phyloP scores from a whole-genome alignment of 441 rosid species.

The Corymbia calophylla region DNA sequence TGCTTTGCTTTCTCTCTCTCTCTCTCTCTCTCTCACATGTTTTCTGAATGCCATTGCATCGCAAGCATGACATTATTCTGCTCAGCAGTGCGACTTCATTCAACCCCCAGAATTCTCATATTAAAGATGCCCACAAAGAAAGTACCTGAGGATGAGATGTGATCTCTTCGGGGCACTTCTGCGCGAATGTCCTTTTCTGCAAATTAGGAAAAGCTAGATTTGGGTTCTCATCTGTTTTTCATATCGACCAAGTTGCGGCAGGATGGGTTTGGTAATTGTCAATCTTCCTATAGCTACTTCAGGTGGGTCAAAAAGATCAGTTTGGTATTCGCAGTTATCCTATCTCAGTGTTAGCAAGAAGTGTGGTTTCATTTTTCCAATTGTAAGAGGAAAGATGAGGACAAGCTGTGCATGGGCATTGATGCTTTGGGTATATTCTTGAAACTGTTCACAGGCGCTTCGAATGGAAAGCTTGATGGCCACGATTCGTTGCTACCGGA shows the following conservation, averaged over 20 bases:
- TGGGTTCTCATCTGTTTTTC: neutral
- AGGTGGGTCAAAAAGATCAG: neutral
- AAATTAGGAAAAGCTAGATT: neutral
- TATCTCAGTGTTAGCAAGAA: neutral
- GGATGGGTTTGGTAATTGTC: neutral
- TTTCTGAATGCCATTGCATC: neutral
- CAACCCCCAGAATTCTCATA: neutral
- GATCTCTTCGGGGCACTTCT: neutral
- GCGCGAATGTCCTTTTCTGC: neutral
- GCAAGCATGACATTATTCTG: neutral
- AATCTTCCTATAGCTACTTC: neutral
- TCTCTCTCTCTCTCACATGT: neutral
- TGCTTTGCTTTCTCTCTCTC: neutral
- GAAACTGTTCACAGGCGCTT: neutral
- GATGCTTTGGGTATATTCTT: neutral
- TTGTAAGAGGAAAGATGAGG: neutral
- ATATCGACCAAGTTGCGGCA: neutral
- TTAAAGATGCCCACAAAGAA: neutral
- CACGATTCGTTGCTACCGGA: neutral
- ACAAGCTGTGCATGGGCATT: neutral
- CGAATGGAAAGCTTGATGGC: neutral
- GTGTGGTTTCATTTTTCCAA: neutral
- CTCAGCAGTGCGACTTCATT: fast-evolving
- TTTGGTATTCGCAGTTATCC: neutral
- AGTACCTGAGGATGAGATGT: neutral